Percentiles rank a stretch among this genome's conserved stretches.
Conservation (phyloP, 208 protist species). For the Paratrypanosoma confusum region DNA sequence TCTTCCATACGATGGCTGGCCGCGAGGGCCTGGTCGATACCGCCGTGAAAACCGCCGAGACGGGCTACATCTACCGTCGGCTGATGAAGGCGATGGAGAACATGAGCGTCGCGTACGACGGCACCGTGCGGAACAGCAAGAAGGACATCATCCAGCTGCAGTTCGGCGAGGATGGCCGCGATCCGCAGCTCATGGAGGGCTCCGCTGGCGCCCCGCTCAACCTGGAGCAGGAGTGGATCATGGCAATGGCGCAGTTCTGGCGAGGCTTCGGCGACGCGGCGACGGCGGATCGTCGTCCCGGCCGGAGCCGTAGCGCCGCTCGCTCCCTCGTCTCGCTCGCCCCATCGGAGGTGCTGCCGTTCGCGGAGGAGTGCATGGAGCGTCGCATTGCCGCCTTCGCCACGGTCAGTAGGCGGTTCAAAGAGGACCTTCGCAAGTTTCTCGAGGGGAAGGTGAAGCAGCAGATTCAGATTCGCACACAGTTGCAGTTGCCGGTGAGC, state of each 20-base stretch:
- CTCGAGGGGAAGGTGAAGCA: constrained; percentile 47
- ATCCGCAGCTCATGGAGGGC: constrained; percentile 97
- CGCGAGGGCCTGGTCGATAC: constrained; percentile 98
- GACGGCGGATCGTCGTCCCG: too few relatives aligned
- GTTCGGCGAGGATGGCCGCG: constrained; percentile 99
- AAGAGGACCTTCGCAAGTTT: constrained; percentile 64
- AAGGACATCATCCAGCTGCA: constrained; percentile 93
- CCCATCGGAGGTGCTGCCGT: constrained; percentile 31
- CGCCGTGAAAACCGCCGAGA: constrained; percentile 99
- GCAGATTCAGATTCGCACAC: constrained; percentile 34
- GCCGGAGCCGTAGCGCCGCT: too few relatives aligned
- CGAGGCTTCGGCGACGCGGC: too few relatives aligned
- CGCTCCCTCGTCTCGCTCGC: too few relatives aligned
- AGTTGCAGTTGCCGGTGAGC: constrained; percentile 29
- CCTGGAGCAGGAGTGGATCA: constrained; percentile 75
- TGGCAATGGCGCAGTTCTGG: constrained; percentile 42
- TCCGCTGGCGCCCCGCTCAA: constrained; percentile 61
- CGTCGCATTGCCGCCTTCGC: constrained; percentile 13
- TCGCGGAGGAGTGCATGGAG: constrained; percentile 29
- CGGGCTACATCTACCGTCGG: constrained; percentile 99
- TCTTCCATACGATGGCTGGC: constrained; percentile 99
- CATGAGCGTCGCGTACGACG: constrained; percentile 97
- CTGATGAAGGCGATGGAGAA: constrained; percentile 99
- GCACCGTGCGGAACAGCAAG: constrained; percentile 93
- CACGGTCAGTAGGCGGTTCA: constrained; percentile 49